These are phyloP conservation scores for Eremochloa ophiuroides DNA, from an alignment of 176 grass and related monocot genomes.

Conservation along the genomic window DNA sequence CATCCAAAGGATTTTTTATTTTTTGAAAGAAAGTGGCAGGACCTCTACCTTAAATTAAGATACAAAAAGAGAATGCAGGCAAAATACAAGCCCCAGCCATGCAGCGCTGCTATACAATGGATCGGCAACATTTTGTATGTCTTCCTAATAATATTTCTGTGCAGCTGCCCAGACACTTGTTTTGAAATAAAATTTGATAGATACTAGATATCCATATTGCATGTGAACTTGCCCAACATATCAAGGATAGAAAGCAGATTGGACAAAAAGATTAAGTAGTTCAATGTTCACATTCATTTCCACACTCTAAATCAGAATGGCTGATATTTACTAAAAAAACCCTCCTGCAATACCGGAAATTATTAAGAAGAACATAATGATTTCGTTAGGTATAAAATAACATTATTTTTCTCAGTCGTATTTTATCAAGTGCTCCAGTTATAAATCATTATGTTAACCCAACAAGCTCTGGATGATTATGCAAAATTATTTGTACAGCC, in stretches of 20 bases:
- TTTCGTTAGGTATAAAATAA: background rate
- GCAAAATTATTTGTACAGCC: too few relatives aligned
- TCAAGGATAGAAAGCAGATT: constrained; percentile 1
- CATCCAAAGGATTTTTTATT: background rate
- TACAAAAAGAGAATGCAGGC: background rate
- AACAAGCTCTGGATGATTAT: too few relatives aligned
- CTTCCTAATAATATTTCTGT: background rate
- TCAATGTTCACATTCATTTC: constrained; percentile 19
- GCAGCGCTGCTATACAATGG: background rate
- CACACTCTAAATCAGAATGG: background rate
- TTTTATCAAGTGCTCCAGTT: constrained; percentile 15
- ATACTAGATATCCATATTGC: background rate
- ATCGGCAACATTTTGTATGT: background rate
- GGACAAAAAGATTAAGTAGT: background rate
- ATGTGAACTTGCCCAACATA: background rate
- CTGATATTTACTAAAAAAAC: background rate
- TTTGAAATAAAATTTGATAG: background rate
- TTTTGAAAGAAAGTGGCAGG: background rate
- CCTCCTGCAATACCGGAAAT: background rate
- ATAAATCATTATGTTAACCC: too few relatives aligned
- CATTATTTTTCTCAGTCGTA: background rate
- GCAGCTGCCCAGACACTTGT: background rate
- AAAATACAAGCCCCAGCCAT: background rate
- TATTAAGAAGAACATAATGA: background rate
- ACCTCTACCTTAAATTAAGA: background rate